phyloP scores from a whole-genome alignment of 2,329 filamentous ascomycete species.

The Penicillium sp. region DNA sequence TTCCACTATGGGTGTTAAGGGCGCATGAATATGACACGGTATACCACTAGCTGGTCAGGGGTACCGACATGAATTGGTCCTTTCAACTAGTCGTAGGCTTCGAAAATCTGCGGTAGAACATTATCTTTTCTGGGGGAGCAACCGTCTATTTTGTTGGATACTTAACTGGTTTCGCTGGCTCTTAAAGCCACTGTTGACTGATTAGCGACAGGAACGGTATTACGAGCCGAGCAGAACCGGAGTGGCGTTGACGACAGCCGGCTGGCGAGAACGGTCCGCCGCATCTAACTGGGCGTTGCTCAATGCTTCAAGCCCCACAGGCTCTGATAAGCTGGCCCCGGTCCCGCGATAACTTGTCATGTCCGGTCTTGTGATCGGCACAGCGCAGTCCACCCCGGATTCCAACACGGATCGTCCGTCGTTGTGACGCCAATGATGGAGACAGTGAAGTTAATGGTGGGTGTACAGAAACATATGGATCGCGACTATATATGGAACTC shows the following conservation, averaged over 20 bases:
- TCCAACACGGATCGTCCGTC: background rate
- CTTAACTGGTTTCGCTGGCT: background rate
- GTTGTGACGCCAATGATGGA: background rate
- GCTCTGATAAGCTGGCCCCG: background rate
- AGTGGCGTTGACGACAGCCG: slow-evolving; percentile 8
- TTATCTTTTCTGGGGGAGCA: too few relatives aligned
- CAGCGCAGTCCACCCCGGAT: background rate
- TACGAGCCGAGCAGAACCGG: slow-evolving; percentile 6
- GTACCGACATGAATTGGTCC: background rate
- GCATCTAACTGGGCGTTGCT: background rate
- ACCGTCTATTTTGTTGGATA: too few relatives aligned
- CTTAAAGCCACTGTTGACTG: background rate
- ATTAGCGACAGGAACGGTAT: background rate
- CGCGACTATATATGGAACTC: slow-evolving; percentile 6
- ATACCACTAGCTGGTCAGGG: too few relatives aligned
- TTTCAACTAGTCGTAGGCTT: background rate
- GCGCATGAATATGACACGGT: too few relatives aligned
- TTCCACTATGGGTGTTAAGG: too few relatives aligned
- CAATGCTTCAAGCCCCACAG: background rate
- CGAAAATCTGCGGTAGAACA: too few relatives aligned
- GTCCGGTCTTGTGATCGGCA: slow-evolving; percentile 19
- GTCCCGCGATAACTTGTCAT: background rate
- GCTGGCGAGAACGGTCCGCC: slow-evolving; percentile 6
- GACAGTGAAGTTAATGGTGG: background rate
- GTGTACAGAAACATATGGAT: background rate